Conservation (phyloP, 108 stramenopile species). For the Cyclotella sp. region DNA sequence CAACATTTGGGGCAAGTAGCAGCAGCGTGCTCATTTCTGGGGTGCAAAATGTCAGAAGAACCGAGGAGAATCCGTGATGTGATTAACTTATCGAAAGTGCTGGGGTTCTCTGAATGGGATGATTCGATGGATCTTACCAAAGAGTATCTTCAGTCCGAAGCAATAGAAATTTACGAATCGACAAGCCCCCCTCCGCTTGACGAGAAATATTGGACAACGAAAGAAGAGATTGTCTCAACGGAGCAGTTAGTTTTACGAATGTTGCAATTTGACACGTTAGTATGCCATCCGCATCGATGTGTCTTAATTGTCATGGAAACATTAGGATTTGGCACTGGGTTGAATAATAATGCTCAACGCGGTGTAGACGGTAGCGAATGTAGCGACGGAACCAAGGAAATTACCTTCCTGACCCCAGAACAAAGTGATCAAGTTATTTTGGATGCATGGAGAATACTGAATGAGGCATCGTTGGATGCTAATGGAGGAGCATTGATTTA, state of each 20-base stretch:
- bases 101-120: constrained; percentile 47
- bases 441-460: constrained; percentile 52
- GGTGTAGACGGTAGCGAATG: not conserved
- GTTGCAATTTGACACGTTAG: constrained; percentile 76
- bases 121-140: constrained; percentile 2
- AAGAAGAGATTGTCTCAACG: constrained; percentile 66
- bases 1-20: constrained; percentile 55
- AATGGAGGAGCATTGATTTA: constrained; percentile 40
- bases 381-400: constrained; percentile 1
- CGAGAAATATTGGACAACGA: constrained; percentile 75
- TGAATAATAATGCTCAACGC: not conserved
- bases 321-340: constrained; percentile 37
- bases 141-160: constrained; percentile 4
- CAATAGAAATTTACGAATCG: constrained; percentile 23
- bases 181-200: constrained; percentile 53
- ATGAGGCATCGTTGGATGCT: constrained; percentile 63
- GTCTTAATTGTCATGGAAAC: constrained; percentile 56
- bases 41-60: constrained; percentile 82
- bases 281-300: constrained; percentile 79
- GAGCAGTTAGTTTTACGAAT: constrained; percentile 77
- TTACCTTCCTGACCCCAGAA: constrained; percentile 27
- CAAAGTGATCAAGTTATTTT: constrained; percentile 36
- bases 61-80: constrained; percentile 81
- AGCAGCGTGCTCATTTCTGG: constrained; percentile 73
- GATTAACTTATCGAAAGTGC: constrained; percentile 67